Evolutionary conservation across 2,329 filamentous ascomycete species (phyloP).

Genomic region (Pyrenophora tritici-repentis): DNA sequence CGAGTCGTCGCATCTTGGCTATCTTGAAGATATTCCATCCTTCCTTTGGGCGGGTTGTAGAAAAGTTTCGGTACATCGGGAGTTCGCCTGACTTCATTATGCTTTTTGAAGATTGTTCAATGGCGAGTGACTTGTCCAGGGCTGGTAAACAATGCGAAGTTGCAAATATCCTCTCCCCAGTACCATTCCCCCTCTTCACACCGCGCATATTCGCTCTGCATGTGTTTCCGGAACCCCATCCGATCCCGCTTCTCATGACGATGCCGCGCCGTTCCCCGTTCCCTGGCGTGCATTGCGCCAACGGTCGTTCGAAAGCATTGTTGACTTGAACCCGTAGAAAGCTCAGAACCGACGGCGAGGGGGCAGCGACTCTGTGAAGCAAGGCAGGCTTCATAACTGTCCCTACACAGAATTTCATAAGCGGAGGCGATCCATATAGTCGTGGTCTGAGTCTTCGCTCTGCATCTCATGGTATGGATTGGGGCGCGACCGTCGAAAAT

Average conservation of each 20-base stretch:
- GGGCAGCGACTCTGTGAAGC: slow-evolving; percentile 39
- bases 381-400: slow-evolving; percentile 46
- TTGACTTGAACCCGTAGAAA: slow-evolving; percentile 45
- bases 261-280: slow-evolving; percentile 25
- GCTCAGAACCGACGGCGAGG: slow-evolving; percentile 45
- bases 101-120: not conserved
- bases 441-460: slow-evolving; percentile 17
- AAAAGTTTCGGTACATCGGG: slow-evolving; percentile 9
- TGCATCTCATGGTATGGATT: slow-evolving; percentile 20
- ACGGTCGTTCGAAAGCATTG: slow-evolving; percentile 35
- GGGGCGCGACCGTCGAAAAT: slow-evolving; percentile 18
- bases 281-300: slow-evolving; percentile 29
- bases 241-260: slow-evolving; percentile 10
- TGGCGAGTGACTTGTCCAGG: slow-evolving; percentile 2
- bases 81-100: not conserved
- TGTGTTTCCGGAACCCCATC: slow-evolving; percentile 1
- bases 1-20: slow-evolving; percentile 44
- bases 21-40: slow-evolving; percentile 34
- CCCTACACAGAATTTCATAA: slow-evolving; percentile 23
- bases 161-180: slow-evolving; percentile 7
- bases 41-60: slow-evolving; percentile 15
- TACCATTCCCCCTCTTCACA: not conserved
- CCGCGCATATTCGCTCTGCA: slow-evolving; percentile 2
- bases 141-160: slow-evolving; percentile 8
- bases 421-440: slow-evolving; percentile 37